Conservation (phyloP, 768 basidiomycete genomes). For the Amanita pallidorosea region DNA sequence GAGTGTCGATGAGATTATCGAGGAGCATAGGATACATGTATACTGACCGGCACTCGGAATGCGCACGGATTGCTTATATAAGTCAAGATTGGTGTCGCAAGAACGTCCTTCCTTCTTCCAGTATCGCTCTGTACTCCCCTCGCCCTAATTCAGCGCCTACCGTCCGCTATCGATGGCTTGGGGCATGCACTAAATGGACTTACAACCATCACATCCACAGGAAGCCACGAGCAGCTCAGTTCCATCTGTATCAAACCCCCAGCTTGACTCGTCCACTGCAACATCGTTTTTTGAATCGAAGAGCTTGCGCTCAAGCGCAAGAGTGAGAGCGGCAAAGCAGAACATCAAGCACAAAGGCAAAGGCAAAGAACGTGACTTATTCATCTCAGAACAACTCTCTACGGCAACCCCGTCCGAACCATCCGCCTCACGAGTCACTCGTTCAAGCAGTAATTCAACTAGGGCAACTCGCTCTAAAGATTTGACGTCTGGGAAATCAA, state of each 20-base stretch:
- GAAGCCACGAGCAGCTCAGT: constrained; percentile 65
- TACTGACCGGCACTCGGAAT: not conserved
- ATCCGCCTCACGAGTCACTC: constrained; percentile 29
- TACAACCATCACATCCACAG: constrained; percentile 61
- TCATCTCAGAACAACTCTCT: constrained; percentile 21
- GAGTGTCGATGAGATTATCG: constrained; percentile 56
- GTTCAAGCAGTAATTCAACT: constrained; percentile 25
- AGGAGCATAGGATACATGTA: constrained; percentile 15
- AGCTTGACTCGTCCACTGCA: constrained; percentile 26
- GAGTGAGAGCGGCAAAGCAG: constrained; percentile 66
- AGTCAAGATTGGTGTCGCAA: constrained; percentile 24
- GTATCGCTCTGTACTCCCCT: constrained; percentile 18
- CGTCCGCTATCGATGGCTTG: constrained; percentile 71
- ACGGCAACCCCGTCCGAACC: constrained; percentile 20
- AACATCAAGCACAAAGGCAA: constrained; percentile 51
- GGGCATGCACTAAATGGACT: constrained; percentile 87
- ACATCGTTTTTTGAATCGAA: constrained; percentile 38
- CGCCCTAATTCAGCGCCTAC: constrained; percentile 22
- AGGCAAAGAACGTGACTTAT: constrained; percentile 40
- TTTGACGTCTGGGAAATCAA: constrained; percentile 41
- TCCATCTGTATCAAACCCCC: constrained; percentile 33
- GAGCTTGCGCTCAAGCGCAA: constrained; percentile 62
- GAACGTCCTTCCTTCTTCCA: constrained; percentile 21
- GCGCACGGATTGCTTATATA: constrained; percentile 28
- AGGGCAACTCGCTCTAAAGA: constrained; percentile 48